phyloP scores from a whole-genome alignment of 2,329 filamentous ascomycete species.

The Trichoderma pleuroti region DNA sequence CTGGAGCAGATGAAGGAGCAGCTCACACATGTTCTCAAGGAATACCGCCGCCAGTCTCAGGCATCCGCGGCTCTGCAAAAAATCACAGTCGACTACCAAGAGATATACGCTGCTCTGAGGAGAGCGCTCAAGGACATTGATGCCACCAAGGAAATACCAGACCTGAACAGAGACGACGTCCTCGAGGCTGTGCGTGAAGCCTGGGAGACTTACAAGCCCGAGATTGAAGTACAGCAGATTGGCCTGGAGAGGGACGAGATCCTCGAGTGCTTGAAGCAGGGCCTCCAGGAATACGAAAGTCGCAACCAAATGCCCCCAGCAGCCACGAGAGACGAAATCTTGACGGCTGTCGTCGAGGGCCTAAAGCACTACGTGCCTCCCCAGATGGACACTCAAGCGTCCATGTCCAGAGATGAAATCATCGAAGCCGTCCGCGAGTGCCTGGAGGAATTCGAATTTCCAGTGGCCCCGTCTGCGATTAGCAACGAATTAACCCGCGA shows the following conservation, averaged over 20 bases:
- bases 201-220: constrained; percentile 91
- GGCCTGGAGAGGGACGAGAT: constrained; percentile 90
- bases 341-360: constrained; percentile 79
- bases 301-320: constrained; percentile 51
- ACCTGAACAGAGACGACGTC: constrained; percentile 74
- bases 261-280: constrained; percentile 79
- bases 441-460: constrained; percentile 79
- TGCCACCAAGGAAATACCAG: constrained; percentile 38
- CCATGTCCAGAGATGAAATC: constrained; percentile 76
- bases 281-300: constrained; percentile 70
- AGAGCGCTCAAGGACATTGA: constrained; percentile 66
- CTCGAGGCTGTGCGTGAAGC: constrained; percentile 83
- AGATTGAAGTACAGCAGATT: constrained; percentile 85
- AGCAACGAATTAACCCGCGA: constrained; percentile 54
- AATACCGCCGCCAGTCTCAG: constrained; percentile 67
- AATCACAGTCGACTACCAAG: constrained; percentile 67
- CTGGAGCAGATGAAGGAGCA: constrained; percentile 80
- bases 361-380: constrained; percentile 77
- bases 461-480: constrained; percentile 55
- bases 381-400: constrained; percentile 63
- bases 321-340: constrained; percentile 79
- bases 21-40: constrained; percentile 73
- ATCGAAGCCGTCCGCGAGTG: constrained; percentile 81
- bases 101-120: constrained; percentile 81
- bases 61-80: constrained; percentile 60